Evolutionary conservation across 2,329 filamentous ascomycete genomes (phyloP).

Genomic region (Verruconis gallopava): DNA sequence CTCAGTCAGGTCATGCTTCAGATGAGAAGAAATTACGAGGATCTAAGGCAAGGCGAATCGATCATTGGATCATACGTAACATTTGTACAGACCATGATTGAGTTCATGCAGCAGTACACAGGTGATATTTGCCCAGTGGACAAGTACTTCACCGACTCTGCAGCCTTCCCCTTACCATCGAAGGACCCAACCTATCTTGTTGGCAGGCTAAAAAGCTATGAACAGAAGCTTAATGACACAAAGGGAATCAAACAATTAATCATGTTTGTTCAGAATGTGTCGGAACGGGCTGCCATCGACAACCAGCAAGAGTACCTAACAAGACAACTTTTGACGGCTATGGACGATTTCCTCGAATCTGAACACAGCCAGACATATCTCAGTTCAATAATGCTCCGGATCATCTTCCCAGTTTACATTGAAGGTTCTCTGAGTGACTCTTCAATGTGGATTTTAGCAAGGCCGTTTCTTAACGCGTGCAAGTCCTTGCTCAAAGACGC

Average conservation of each 20-base stretch:
- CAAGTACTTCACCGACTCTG: conserved; percentile 47
- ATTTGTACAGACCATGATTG: conserved; percentile 48
- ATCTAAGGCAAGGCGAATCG: conserved; percentile 27
- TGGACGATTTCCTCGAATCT: conserved; percentile 28
- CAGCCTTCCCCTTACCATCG: conserved; percentile 45
- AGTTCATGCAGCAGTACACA: conserved; percentile 47
- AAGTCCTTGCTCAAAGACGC: conserved; percentile 30
- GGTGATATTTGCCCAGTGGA: conserved; percentile 44
- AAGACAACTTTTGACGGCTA: conserved; percentile 38
- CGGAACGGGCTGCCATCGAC: conserved; percentile 45
- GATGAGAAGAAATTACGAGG: conserved; percentile 49
- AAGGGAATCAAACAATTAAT: conserved; percentile 41
- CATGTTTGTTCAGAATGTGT: conserved; percentile 46
- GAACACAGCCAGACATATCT: conserved; percentile 28
- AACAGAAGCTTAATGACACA: conserved; percentile 36
- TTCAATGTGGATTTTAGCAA: conserved; percentile 38
- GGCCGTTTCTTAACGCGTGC: conserved; percentile 39
- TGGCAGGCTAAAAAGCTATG: conserved; percentile 46
- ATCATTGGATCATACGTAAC: conserved; percentile 44
- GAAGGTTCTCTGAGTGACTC: conserved; percentile 32
- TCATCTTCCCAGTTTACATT: conserved; percentile 45
- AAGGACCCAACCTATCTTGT: conserved; percentile 50
- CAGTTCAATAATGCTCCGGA: conserved; percentile 38
- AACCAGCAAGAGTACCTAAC: conserved; percentile 44
- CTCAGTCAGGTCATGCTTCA: conserved; percentile 44